Evolutionary conservation across 495 filamentous ascomycete genomes (phyloP).

Genomic region (Hyphodiscus hymeniophilus): DNA sequence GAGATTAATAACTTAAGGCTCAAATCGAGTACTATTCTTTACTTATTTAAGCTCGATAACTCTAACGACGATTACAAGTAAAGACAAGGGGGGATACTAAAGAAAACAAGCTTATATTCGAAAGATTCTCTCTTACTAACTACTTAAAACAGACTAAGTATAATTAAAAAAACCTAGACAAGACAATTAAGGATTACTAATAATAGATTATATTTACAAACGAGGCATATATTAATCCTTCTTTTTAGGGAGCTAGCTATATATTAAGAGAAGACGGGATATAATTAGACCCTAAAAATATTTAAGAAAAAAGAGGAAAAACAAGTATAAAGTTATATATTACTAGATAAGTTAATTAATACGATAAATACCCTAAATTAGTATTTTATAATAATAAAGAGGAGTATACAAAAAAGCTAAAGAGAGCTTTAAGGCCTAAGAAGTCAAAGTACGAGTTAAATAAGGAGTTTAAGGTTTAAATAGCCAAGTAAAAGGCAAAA

Average conservation of each 20-base stretch:
- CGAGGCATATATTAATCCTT: slow-evolving; percentile 5
- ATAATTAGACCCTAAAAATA: slow-evolving; percentile 1
- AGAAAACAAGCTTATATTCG: slow-evolving; percentile 7
- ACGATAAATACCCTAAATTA: slow-evolving; percentile 5
- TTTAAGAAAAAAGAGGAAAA: slow-evolving; percentile 4
- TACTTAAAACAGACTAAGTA: background rate
- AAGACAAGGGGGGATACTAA: background rate
- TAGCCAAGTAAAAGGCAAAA: slow-evolving; percentile 2
- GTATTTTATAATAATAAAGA: slow-evolving; percentile 9
- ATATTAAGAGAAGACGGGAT: slow-evolving; percentile 6
- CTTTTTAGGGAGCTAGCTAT: slow-evolving; percentile 5
- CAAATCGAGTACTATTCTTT: background rate
- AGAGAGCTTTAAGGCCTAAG: slow-evolving; percentile 5
- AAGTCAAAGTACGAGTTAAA: slow-evolving; percentile 2
- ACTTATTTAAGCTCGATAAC: background rate
- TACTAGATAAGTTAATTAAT: slow-evolving; percentile 7
- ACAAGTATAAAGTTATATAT: slow-evolving; percentile 7
- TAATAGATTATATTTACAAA: slow-evolving; percentile 4
- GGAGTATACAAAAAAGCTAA: background rate
- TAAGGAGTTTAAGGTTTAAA: background rate
- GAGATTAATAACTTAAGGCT: slow-evolving; percentile 1
- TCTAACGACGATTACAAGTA: background rate
- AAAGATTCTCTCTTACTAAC: slow-evolving; percentile 3
- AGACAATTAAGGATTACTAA: slow-evolving; percentile 3
- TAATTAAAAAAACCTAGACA: background rate